phyloP scores from a whole-genome alignment of 257 asterid genomes.

The Solanum gracilifrons region DNA sequence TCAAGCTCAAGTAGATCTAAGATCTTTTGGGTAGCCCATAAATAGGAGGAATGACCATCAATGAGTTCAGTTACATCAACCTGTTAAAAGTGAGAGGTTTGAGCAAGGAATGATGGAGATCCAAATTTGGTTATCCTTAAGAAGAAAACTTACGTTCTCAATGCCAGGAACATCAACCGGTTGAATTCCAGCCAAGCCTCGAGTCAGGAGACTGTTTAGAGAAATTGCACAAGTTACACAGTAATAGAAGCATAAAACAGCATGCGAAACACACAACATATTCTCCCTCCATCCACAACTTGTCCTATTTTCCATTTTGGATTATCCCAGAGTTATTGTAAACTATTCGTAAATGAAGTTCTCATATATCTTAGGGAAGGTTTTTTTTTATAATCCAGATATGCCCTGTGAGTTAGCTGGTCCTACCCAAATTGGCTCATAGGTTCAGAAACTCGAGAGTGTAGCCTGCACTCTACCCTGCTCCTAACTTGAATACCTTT shows the following conservation, averaged over 20 bases:
- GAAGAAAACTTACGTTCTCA: slow-evolving; percentile 48
- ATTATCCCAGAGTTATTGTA: neutral
- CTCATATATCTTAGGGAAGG: neutral
- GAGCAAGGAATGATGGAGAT: neutral
- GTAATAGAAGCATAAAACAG: neutral
- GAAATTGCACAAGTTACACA: neutral
- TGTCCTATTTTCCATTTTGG: neutral
- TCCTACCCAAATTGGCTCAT: neutral
- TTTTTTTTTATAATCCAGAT: neutral
- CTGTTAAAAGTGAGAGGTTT: slow-evolving; percentile 20
- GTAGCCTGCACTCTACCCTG: neutral
- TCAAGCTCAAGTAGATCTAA: slow-evolving; percentile 77
- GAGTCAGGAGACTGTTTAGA: slow-evolving; percentile 76
- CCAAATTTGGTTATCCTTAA: neutral
- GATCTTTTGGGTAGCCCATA: slow-evolving; percentile 64
- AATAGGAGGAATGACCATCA: slow-evolving; percentile 87
- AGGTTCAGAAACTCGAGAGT: neutral
- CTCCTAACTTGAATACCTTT: neutral
- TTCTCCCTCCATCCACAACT: neutral
- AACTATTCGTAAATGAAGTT: neutral
- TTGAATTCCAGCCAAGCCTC: slow-evolving; percentile 95
- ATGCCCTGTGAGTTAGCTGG: neutral
- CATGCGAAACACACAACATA: neutral
- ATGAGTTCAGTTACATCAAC: slow-evolving; percentile 71
- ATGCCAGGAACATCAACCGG: slow-evolving; percentile 79